Evolutionary conservation across 495 filamentous ascomycete species (phyloP).

Genomic region (Aspergillus avenaceus): DNA sequence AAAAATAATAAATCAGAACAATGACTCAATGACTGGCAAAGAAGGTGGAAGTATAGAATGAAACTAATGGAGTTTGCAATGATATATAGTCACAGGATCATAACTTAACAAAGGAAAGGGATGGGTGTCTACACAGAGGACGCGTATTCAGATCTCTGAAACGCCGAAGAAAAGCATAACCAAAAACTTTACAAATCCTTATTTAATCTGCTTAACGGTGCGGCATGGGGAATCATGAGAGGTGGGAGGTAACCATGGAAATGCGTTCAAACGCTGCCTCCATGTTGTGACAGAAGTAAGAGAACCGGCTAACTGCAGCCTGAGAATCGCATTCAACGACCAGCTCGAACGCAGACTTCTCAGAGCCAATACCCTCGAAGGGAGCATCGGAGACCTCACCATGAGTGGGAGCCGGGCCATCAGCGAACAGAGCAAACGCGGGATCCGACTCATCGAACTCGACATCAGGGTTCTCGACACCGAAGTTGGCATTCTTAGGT

Average conservation of each 20-base stretch:
- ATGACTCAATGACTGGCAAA: too few relatives aligned
- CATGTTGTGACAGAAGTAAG: slow-evolving; percentile 44
- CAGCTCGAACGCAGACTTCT: slow-evolving; percentile 60
- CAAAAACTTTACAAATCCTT: slow-evolving; percentile 17
- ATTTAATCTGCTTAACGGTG: slow-evolving; percentile 20
- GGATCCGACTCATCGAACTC: slow-evolving; percentile 59
- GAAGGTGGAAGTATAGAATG: slow-evolving; percentile 2
- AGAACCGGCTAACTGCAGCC: slow-evolving; percentile 35
- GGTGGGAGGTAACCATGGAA: slow-evolving; percentile 41
- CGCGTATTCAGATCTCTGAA: slow-evolving; percentile 7
- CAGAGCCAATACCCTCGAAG: slow-evolving; percentile 51
- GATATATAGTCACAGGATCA: slow-evolving; percentile 24
- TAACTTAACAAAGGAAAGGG: slow-evolving; percentile 23
- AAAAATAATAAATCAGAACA: neutral
- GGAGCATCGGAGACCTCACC: slow-evolving; percentile 25
- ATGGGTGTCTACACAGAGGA: slow-evolving; percentile 15
- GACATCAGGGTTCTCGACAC: slow-evolving; percentile 39
- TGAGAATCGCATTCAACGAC: slow-evolving; percentile 45
- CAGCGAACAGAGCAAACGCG: slow-evolving; percentile 53
- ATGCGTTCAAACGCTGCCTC: slow-evolving; percentile 48
- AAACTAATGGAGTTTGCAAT: neutral
- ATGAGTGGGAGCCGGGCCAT: slow-evolving; percentile 34
- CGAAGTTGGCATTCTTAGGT: slow-evolving; percentile 24
- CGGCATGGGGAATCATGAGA: slow-evolving; percentile 39
- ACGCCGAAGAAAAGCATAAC: slow-evolving; percentile 1